A percentile compares a stretch with the other conserved stretches of the same genome.
Conservation (phyloP, 768 basidiomycete genomes). For the Calocybe cyanea region DNA sequence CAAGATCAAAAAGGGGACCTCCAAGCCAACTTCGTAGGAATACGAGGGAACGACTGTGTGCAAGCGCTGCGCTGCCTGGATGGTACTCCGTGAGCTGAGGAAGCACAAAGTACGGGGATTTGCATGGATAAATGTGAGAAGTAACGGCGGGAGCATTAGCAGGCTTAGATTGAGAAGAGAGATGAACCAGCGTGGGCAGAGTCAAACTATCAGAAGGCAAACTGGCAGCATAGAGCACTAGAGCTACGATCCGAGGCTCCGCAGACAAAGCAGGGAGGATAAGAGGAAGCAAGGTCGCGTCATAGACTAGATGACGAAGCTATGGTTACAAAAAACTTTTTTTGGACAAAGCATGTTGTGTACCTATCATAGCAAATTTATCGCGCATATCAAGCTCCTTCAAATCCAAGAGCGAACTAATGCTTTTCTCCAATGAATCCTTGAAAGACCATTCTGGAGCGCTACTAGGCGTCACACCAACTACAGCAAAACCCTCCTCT, state of each 20-base stretch:
- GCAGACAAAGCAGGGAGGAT: slow-evolving; percentile 24
- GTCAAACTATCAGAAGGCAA: slow-evolving; percentile 14
- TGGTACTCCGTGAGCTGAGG: slow-evolving; percentile 38
- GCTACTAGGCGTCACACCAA: slow-evolving; percentile 27
- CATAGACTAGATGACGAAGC: slow-evolving; percentile 26
- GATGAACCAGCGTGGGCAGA: slow-evolving; percentile 35
- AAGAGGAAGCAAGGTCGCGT: slow-evolving; percentile 22
- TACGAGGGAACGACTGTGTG: slow-evolving; percentile 43
- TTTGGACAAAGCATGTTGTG: not conserved
- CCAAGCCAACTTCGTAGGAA: slow-evolving; percentile 42
- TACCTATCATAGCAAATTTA: slow-evolving; percentile 44
- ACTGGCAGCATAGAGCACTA: slow-evolving; percentile 33
- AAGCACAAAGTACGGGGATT: slow-evolving; percentile 39
- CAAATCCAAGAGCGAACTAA: slow-evolving; percentile 32
- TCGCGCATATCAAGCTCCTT: slow-evolving; percentile 37
- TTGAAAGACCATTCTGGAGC: slow-evolving; percentile 18
- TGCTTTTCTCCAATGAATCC: slow-evolving; percentile 26
- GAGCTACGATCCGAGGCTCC: slow-evolving; percentile 31
- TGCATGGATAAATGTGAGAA: slow-evolving; percentile 18
- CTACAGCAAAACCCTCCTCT: slow-evolving; percentile 50
- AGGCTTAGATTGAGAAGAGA: slow-evolving; percentile 23
- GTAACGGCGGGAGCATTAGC: slow-evolving; percentile 21
- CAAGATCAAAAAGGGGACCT: slow-evolving; percentile 53
- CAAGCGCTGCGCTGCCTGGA: slow-evolving; percentile 35
- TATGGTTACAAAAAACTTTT: too few species aligned